A percentile compares a stretch with the other conserved stretches of the same genome.
Conservation (phyloP, 768 basidiomycete genomes). For the Dacryopinax spathularia region DNA sequence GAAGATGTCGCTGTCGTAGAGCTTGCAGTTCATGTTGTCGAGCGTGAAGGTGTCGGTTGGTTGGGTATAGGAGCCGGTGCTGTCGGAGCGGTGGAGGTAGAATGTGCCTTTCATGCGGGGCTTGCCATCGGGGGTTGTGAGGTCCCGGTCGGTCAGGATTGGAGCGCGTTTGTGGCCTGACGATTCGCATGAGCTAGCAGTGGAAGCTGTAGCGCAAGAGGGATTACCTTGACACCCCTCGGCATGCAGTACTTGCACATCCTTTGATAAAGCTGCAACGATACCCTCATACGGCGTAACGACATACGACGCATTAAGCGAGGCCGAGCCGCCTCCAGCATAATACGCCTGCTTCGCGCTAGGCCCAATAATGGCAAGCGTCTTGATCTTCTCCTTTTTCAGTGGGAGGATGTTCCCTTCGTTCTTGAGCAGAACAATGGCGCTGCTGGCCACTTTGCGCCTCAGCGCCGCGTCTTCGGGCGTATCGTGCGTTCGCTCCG, state of each 20-base stretch:
- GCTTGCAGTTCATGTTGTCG: constrained; percentile 46
- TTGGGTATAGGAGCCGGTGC: constrained; percentile 24
- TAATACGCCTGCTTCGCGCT: constrained; percentile 50
- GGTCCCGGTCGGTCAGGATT: constrained; percentile 45
- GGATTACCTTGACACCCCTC: constrained; percentile 54
- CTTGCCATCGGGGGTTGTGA: constrained; percentile 42
- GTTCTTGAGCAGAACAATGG: constrained; percentile 68
- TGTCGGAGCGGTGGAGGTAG: constrained; percentile 39
- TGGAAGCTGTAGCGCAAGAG: background rate
- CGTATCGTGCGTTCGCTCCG: constrained; percentile 15
- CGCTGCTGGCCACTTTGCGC: constrained; percentile 50
- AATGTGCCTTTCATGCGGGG: constrained; percentile 55
- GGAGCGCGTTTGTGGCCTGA: constrained; percentile 56
- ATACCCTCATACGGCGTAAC: constrained; percentile 67
- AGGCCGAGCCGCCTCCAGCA: constrained; percentile 60
- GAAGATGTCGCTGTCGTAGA: constrained; percentile 45
- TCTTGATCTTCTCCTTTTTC: constrained; percentile 37
- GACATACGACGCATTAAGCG: constrained; percentile 61
- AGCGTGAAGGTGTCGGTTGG: constrained; percentile 28
- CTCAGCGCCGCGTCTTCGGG: constrained; percentile 31
- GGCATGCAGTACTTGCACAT: constrained; percentile 45
- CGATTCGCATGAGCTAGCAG: background rate
- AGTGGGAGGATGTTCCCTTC: constrained; percentile 42
- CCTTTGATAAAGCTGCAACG: constrained; percentile 38
- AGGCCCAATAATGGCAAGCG: constrained; percentile 60